A percentile compares a stretch with the other conserved stretches of the same genome.
Conservation (phyloP, 2,329 filamentous ascomycete genomes). For the Microdochium bolleyi region DNA sequence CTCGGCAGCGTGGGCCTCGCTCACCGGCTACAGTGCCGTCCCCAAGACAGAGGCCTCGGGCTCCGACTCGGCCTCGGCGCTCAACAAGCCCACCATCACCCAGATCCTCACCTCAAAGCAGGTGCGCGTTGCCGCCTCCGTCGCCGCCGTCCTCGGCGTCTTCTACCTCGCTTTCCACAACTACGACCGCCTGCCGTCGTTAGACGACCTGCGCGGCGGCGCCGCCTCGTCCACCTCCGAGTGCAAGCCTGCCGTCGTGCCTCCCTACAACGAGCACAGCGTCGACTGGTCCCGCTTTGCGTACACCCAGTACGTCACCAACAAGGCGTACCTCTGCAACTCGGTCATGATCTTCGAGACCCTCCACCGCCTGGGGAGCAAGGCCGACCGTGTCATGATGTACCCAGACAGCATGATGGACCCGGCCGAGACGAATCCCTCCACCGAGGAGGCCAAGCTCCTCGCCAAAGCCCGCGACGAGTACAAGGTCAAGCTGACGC, state of each 20-base stretch:
- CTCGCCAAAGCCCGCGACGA: slow-evolving; percentile 32
- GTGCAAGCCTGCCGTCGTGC: slow-evolving; percentile 13
- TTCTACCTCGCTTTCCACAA: slow-evolving; percentile 19
- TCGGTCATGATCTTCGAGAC: slow-evolving; percentile 42
- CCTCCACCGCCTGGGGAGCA: slow-evolving; percentile 29
- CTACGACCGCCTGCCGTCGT: slow-evolving; percentile 18
- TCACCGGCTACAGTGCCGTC: slow-evolving; percentile 15
- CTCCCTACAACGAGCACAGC: slow-evolving; percentile 11
- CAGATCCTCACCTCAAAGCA: slow-evolving; percentile 27
- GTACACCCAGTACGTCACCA: slow-evolving; percentile 41
- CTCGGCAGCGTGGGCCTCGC: slow-evolving; percentile 17
- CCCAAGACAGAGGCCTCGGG: slow-evolving; percentile 9
- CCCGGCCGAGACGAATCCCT: slow-evolving; percentile 17
- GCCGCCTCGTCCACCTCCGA: slow-evolving; percentile 7
- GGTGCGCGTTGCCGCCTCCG: slow-evolving; percentile 17
- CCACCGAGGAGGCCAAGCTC: slow-evolving; percentile 20
- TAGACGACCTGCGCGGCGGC: slow-evolving; percentile 14
- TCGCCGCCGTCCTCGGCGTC: slow-evolving; percentile 13
- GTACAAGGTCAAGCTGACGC: slow-evolving; percentile 34
- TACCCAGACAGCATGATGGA: slow-evolving; percentile 32
- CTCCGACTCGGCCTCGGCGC: slow-evolving; percentile 16
- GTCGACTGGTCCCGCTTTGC: slow-evolving; percentile 36
- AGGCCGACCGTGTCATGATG: slow-evolving; percentile 35
- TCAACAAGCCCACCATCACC: slow-evolving; percentile 18
- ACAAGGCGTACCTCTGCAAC: slow-evolving; percentile 39